phyloP scores from a whole-genome alignment of 2,329 filamentous ascomycete species.

The Fusarium drepaniforme region DNA sequence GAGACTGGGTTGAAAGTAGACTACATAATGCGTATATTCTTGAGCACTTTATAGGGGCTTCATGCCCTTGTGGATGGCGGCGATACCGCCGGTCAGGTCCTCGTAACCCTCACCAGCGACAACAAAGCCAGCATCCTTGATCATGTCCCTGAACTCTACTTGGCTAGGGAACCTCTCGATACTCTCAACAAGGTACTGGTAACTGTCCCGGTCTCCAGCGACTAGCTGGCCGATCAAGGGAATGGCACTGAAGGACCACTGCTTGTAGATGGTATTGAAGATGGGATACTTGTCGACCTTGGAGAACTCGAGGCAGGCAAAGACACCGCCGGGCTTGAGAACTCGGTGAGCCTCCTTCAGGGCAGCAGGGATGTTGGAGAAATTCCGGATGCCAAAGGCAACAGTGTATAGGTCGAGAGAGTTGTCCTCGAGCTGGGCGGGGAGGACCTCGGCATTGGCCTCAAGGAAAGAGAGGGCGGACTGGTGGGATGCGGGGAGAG shows the following conservation, averaged over 20 bases:
- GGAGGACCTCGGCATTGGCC: conserved; percentile 87
- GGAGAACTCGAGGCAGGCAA: conserved; percentile 96
- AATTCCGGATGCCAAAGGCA: conserved; percentile 97
- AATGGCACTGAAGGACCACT: conserved; percentile 95
- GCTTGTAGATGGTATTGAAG: conserved; percentile 90
- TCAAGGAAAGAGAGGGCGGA: conserved; percentile 80
- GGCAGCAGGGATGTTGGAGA: conserved; percentile 89
- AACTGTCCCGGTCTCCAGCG: conserved; percentile 92
- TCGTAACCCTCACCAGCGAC: conserved; percentile 88
- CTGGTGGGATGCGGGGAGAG: conserved; percentile 67
- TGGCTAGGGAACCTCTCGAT: conserved; percentile 95
- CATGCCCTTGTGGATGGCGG: conserved; percentile 95
- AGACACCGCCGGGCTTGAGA: conserved; percentile 93
- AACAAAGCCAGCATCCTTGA: conserved; percentile 84
- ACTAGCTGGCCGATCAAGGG: conserved; percentile 96
- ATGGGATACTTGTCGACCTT: conserved; percentile 81
- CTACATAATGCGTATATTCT: conserved; percentile 36
- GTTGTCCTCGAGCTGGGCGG: conserved; percentile 70
- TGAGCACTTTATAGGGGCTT: conserved; percentile 70
- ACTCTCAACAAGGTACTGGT: conserved; percentile 98
- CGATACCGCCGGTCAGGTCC: conserved; percentile 91
- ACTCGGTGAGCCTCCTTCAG: conserved; percentile 88
- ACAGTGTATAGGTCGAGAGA: conserved; percentile 97
- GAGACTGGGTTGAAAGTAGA: conserved; percentile 32
- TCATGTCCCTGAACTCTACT: conserved; percentile 86